Evolutionary conservation across 1,139 yeast species (phyloP), one percentile per base, ranked within the genome.

Genomic region (Magnusiomyces clavatus): DNA sequence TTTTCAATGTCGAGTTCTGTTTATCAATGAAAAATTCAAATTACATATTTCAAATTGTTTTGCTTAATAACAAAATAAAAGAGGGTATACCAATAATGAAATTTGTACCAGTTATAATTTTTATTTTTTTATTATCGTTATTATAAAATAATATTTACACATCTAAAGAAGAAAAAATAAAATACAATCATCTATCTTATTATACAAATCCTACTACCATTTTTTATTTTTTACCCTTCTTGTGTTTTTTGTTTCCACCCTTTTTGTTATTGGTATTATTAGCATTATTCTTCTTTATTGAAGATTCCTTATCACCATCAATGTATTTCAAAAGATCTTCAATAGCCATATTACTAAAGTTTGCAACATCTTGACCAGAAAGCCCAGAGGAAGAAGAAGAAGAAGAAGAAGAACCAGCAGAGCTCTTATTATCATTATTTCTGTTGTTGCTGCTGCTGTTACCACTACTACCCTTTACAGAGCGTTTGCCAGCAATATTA

Each of bases 261-360:
- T 41, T 48, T 14, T 31, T 19, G 14, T 17, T 43, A 12, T 48
- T 34, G 37, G 20, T 43, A 29, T 52, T 52, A 24, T 4, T 8
- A 47, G 47, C 50, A 43, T 48, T 13, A 38, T 51, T 48, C 13
- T 51, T 42, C 40, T 46, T 56, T 24, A 49, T 54, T 37, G 40
- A 16, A 11, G 19, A 17, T 12, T 24, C 37, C 4, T 24, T 31
- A 16, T 19, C 40, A 20, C 71, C 70, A 48, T 64, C 60, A 56
- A 69, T 68, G 59, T 68, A 69, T 52, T 59, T 58, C 43, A 69
- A 61, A 37, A 69, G 55, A 48, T 69, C 73, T 39, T 68, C 67
- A 46, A 69, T 58, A 45, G 64, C 59, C 56, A 60, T 61, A 40
- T 10, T 8, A 24, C 31, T 13, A 12, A n/a, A 13, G 11, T 56